Conservation (phyloP, 306 rosid species). For the Pyrus pyrifolia region DNA sequence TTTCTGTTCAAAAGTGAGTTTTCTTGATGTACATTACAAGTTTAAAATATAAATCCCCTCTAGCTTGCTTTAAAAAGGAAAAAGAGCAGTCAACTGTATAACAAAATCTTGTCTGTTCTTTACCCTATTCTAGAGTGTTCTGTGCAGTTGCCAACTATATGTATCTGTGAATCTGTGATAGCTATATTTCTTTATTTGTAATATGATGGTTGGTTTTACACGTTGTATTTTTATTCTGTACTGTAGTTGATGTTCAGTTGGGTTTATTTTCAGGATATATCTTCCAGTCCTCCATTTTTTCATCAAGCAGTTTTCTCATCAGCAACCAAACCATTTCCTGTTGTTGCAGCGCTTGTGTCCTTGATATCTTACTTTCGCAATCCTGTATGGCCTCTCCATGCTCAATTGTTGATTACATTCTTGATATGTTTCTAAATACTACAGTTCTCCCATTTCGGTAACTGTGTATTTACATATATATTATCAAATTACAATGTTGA, state of each 20-base stretch:
- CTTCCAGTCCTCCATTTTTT: constrained; percentile 55
- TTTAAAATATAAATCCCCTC: no score
- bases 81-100: not conserved
- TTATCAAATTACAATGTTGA: not conserved
- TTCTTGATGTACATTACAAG: not conserved
- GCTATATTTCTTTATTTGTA: constrained; percentile 1
- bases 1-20: constrained; percentile 8
- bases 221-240: constrained; percentile 3
- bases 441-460: not conserved
- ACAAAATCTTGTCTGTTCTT: not conserved
- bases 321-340: constrained; percentile 56
- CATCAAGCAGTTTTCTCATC: constrained; percentile 71
- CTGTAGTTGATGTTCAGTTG: constrained; percentile 19
- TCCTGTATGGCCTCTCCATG: constrained; percentile 51
- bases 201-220: constrained; percentile 6
- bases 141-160: not conserved
- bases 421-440: not conserved
- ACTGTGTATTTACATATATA: not conserved
- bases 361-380: constrained; percentile 62
- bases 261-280: constrained; percentile 49
- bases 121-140: not conserved
- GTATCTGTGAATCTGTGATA: not conserved
- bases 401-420: constrained; percentile 1
- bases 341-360: constrained; percentile 59
- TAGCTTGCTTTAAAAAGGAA: no score